Conservation (phyloP, 2,329 filamentous ascomycete genomes). For the Tolypocladium nubicola region DNA sequence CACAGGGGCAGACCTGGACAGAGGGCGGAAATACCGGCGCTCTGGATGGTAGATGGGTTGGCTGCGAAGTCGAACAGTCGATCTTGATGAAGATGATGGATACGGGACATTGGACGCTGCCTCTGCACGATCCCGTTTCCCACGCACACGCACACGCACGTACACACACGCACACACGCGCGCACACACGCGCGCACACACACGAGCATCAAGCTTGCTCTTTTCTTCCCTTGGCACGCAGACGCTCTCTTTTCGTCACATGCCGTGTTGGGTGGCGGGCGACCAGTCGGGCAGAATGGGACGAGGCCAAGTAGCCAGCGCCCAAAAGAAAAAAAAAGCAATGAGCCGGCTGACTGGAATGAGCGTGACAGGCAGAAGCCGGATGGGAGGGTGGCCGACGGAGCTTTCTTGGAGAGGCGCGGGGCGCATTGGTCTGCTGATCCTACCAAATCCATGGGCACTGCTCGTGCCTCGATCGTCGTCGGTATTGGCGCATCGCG, state of each 20-base stretch:
- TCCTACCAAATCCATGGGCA: background rate
- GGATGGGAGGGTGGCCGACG: background rate
- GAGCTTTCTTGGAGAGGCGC: background rate
- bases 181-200: background rate
- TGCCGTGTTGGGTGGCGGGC: background rate
- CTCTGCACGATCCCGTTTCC: too few species aligned
- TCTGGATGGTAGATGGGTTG: background rate
- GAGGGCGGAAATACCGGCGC: background rate
- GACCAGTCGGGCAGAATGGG: background rate
- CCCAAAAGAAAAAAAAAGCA: background rate
- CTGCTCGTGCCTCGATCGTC: background rate
- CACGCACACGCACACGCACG: background rate
- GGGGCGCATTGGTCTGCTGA: background rate
- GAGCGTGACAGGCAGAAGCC: background rate
- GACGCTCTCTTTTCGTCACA: background rate
- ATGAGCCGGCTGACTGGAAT: background rate
- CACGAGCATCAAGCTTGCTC: background rate
- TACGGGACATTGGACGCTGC: background rate
- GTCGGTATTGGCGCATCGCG: background rate
- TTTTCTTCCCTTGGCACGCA: background rate
- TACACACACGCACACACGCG: background rate
- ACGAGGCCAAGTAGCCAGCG: background rate
- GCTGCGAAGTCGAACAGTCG: background rate
- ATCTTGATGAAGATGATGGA: background rate
- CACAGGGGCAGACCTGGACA: background rate